Conservation (phyloP, 208 protist species). For the Leishmania braziliensis region DNA sequence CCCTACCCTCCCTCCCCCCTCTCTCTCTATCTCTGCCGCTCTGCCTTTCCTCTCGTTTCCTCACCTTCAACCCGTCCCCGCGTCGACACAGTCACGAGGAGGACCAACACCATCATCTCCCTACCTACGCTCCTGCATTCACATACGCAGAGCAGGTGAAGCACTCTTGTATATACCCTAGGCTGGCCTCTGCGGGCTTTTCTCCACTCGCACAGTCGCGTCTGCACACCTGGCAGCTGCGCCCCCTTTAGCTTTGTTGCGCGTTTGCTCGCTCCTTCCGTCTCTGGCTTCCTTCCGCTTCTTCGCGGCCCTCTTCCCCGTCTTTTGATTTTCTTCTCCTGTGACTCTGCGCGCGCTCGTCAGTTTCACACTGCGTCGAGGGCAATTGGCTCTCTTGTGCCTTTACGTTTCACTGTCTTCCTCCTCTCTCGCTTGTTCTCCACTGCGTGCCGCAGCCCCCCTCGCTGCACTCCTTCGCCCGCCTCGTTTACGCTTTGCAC, state of each 20-base stretch:
- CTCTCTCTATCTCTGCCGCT: too few relatives aligned
- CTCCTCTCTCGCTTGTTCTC: conserved; percentile 4
- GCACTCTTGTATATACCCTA: background rate
- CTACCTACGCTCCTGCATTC: background rate
- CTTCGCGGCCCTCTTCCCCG: background rate
- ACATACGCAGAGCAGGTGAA: background rate
- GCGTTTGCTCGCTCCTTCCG: conserved; percentile 2
- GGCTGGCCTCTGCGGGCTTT: background rate
- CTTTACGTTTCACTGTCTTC: background rate
- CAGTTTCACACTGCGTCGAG: background rate
- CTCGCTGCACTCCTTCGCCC: background rate
- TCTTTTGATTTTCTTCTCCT: background rate
- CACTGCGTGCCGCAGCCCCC: background rate
- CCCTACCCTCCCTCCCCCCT: background rate
- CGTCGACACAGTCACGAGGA: background rate
- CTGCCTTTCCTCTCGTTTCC: background rate
- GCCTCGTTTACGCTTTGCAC: background rate
- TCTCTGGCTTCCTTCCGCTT: conserved; percentile 20
- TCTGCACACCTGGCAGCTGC: background rate
- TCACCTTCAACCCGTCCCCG: background rate
- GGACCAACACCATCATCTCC: background rate
- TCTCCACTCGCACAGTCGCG: conserved; percentile 6
- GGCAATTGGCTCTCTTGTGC: background rate
- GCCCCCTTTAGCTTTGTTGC: background rate
- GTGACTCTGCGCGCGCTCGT: too few relatives aligned